Conservation (phyloP, 495 filamentous ascomycete species). For the Xylaria longipes region DNA sequence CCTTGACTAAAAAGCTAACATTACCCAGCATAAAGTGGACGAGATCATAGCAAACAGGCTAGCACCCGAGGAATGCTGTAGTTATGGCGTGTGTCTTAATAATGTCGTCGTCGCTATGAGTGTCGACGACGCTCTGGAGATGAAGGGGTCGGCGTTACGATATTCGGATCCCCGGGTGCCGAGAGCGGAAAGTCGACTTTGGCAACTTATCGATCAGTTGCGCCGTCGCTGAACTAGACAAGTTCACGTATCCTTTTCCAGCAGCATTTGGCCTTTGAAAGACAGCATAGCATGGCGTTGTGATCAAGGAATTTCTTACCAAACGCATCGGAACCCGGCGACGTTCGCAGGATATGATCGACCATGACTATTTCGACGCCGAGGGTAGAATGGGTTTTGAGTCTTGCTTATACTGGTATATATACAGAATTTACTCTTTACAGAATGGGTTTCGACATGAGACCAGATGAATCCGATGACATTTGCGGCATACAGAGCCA, state of each 20-base stretch:
- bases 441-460: not conserved
- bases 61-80: not conserved
- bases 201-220: not conserved
- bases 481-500: not conserved
- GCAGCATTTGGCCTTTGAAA: not conserved
- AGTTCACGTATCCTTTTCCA: not conserved
- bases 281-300: not conserved
- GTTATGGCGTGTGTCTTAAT: constrained; percentile 1
- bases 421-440: not conserved
- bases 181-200: not conserved
- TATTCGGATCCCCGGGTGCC: not conserved
- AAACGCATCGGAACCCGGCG: not conserved
- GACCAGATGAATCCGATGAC: not conserved
- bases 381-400: not conserved
- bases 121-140: not conserved
- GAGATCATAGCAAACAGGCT: not conserved
- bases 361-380: not conserved
- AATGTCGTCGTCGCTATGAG: constrained; percentile 8
- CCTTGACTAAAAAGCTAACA: not conserved
- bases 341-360: not conserved
- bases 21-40: not conserved
- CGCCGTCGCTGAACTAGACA: not conserved
- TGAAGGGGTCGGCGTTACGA: not conserved
- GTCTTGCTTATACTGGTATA: not conserved
- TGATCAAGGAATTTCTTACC: not conserved